Percentiles rank a stretch among this genome's conserved stretches.
Evolutionary conservation across 2,329 filamentous ascomycete species (phyloP).

Genomic region (Apiospora pterosperma): DNA sequence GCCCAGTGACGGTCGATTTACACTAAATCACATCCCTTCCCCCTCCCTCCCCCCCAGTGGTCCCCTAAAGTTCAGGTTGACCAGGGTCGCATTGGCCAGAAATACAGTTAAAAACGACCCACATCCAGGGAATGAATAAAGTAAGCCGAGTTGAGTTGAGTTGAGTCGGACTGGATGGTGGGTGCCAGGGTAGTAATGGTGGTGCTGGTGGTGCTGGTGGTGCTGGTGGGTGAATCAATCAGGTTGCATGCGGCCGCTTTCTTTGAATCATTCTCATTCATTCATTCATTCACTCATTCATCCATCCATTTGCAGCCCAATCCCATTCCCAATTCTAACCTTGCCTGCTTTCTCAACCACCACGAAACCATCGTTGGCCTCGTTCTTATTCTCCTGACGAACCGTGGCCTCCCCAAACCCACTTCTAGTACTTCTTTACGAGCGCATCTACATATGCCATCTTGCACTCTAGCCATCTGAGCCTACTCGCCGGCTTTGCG

Average conservation of each 20-base stretch:
- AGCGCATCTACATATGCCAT: background rate
- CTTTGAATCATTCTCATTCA: background rate
- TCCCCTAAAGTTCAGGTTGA: slow-evolving; percentile 1
- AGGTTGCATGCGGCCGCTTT: slow-evolving; percentile 1
- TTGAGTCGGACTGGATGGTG: background rate
- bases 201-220: no score
- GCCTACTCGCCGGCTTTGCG: slow-evolving; percentile 10
- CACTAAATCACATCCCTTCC: background rate
- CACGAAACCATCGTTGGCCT: slow-evolving; percentile 8
- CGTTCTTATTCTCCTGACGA: slow-evolving; percentile 1
- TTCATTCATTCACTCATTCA: background rate
- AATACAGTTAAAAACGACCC: background rate
- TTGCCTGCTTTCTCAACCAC: slow-evolving; percentile 1
- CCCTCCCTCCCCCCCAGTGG: background rate
- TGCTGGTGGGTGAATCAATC: slow-evolving; percentile 1
- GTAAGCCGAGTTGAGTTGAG: background rate
- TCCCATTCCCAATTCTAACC: background rate
- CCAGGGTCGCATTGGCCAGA: background rate
- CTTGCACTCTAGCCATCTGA: background rate
- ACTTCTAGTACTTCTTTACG: background rate
- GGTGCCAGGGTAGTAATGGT: no score
- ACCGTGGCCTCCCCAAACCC: slow-evolving; percentile 4
- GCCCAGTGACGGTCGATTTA: background rate
- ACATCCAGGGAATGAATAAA: background rate
- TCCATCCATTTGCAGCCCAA: background rate